Percentiles rank a stretch among this genome's conserved stretches.
phyloP scores from a whole-genome alignment of 768 basidiomycete genomes.

The Albatrellus ellisii region DNA sequence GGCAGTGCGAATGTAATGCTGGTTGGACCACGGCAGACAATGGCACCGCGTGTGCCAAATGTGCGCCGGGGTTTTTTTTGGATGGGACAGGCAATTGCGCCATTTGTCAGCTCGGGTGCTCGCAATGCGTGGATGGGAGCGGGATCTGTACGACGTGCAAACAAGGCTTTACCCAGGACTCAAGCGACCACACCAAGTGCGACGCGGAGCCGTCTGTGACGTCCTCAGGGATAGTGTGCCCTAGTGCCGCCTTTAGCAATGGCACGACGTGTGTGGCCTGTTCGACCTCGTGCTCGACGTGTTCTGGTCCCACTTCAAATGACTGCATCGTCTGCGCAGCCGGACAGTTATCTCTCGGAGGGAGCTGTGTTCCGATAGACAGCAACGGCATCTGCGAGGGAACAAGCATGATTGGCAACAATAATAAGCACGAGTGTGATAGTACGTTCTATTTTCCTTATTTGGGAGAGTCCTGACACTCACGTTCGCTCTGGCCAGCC shows the following conservation, averaged over 20 bases:
- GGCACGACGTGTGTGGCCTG: slow-evolving; percentile 43
- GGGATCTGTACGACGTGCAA: slow-evolving; percentile 67
- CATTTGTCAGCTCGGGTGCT: slow-evolving; percentile 70
- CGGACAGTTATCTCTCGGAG: slow-evolving; percentile 50
- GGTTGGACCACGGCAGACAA: slow-evolving; percentile 64
- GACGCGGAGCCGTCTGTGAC: slow-evolving; percentile 36
- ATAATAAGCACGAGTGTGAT: slow-evolving; percentile 74
- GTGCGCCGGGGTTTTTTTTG: slow-evolving; percentile 65
- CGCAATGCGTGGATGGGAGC: slow-evolving; percentile 48
- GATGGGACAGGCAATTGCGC: slow-evolving; percentile 50
- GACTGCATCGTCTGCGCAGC: slow-evolving; percentile 58
- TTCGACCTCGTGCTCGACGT: slow-evolving; percentile 56
- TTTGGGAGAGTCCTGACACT: neutral
- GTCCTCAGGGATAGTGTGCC: slow-evolving; percentile 42
- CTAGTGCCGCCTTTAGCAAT: slow-evolving; percentile 50
- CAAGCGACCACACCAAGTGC: slow-evolving; percentile 57
- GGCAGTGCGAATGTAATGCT: slow-evolving; percentile 62
- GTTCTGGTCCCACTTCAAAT: slow-evolving; percentile 51
- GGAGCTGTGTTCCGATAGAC: slow-evolving; percentile 55
- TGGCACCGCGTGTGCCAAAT: slow-evolving; percentile 68
- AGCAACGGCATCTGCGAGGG: slow-evolving; percentile 61
- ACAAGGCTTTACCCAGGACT: slow-evolving; percentile 52
- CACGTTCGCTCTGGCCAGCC: slow-evolving; percentile 26
- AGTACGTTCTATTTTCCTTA: slow-evolving; percentile 35
- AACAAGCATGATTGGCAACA: slow-evolving; percentile 62